phyloP scores from a whole-genome alignment of 1,284 basidiomycete genomes.

The Trichosporon sp. region DNA sequence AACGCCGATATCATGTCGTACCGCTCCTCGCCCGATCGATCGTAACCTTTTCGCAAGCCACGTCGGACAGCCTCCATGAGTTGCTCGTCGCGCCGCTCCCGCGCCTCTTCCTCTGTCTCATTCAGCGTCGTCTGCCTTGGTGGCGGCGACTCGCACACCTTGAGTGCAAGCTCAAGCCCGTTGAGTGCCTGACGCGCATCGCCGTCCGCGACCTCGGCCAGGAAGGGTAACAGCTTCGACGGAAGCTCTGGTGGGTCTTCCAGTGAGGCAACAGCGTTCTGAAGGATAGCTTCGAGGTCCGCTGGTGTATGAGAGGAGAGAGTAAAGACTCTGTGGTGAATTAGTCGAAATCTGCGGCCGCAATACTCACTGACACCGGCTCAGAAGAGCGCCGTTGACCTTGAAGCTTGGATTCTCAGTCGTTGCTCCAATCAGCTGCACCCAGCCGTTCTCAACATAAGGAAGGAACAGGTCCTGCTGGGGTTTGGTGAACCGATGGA shows the following conservation, averaged over 20 bases:
- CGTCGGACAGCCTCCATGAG: conserved; percentile 56
- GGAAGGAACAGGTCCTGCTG: conserved; percentile 84
- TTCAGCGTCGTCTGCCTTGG: conserved; percentile 37
- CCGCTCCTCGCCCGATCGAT: conserved; percentile 72
- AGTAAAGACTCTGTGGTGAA: conserved; percentile 47
- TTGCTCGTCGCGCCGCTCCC: conserved; percentile 41
- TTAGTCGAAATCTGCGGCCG: background rate
- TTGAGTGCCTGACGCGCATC: conserved; percentile 59
- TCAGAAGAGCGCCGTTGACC: conserved; percentile 72
- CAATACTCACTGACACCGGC: conserved; percentile 70
- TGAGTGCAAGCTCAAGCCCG: conserved; percentile 57
- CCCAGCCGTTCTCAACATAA: conserved; percentile 74
- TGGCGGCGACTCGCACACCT: conserved; percentile 40
- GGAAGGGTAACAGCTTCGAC: conserved; percentile 60
- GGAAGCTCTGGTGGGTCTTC: conserved; percentile 51
- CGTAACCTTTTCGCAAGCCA: conserved; percentile 62
- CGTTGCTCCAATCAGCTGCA: conserved; percentile 83
- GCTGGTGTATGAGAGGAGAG: conserved; percentile 46
- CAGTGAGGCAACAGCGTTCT: conserved; percentile 41
- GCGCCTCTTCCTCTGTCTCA: conserved; percentile 6
- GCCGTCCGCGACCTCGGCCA: conserved; percentile 59
- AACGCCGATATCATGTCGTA: conserved; percentile 88
- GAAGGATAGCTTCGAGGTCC: conserved; percentile 50
- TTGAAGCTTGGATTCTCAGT: conserved; percentile 93
- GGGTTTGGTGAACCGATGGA: conserved; percentile 80